Conservation (phyloP, 495 filamentous ascomycete genomes). For the Neurospora cerealis region DNA sequence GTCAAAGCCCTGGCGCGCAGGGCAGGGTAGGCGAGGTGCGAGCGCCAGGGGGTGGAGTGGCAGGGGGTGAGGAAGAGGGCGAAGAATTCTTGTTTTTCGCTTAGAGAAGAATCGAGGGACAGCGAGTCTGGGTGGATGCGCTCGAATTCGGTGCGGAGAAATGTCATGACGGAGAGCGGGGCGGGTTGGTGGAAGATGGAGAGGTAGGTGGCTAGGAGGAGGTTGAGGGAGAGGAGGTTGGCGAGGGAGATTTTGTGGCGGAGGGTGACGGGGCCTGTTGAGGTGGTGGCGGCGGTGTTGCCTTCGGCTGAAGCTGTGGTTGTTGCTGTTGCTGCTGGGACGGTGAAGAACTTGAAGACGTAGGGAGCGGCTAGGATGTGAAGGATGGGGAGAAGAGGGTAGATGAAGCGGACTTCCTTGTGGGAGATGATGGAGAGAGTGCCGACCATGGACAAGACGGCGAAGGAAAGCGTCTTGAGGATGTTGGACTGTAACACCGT, state of each 20-base stretch:
- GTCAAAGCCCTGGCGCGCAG: constrained; percentile 79
- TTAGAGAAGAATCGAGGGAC: neutral
- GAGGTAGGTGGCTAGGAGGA: constrained; percentile 63
- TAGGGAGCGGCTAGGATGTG: constrained; percentile 68
- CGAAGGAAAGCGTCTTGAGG: constrained; percentile 49
- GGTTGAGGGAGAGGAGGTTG: constrained; percentile 53
- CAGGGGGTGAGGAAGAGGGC: constrained; percentile 94
- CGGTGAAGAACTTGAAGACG: constrained; percentile 54
- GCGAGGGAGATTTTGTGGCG: constrained; percentile 45
- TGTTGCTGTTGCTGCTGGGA: constrained; percentile 5
- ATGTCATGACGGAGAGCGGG: constrained; percentile 57
- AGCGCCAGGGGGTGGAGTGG: constrained; percentile 95
- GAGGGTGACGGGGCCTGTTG: constrained; percentile 16
- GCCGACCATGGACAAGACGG: constrained; percentile 48
- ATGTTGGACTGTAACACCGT: constrained; percentile 30
- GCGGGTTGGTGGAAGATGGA: constrained; percentile 71
- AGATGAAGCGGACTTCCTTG: constrained; percentile 97
- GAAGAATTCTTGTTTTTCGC: constrained; percentile 40
- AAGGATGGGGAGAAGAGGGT: constrained; percentile 78
- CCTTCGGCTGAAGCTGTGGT: constrained; percentile 20
- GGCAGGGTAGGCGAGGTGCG: constrained; percentile 63
- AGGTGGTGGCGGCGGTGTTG: neutral
- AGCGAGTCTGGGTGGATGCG: constrained; percentile 9
- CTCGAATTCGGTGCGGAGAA: constrained; percentile 64
- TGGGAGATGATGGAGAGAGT: constrained; percentile 75